Conservation (phyloP, 169 alveolate genomes). For the Plasmodium gonderi region DNA sequence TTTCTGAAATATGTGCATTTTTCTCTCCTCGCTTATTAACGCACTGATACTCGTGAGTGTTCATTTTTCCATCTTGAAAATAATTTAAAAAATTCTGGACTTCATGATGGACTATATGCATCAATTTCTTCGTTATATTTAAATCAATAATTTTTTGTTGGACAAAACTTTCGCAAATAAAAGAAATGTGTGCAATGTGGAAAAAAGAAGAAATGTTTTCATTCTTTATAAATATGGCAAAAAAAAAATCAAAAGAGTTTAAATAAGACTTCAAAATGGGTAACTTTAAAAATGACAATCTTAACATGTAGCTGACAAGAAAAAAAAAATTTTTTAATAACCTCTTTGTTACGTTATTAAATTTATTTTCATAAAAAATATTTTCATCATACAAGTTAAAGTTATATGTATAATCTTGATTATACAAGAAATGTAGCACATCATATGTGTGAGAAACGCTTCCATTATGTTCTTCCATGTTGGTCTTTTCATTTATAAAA, state of each 20-base stretch:
- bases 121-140: not conserved
- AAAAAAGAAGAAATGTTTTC: conserved; percentile 12
- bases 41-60: too few relatives aligned
- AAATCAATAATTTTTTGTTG: conserved; percentile 32
- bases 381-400: conserved; percentile 33
- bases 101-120: not conserved
- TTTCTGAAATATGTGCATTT: not conserved
- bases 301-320: conserved; percentile 36
- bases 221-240: conserved; percentile 13
- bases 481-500: conserved; percentile 23
- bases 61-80: not conserved
- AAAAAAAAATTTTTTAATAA: conserved; percentile 47
- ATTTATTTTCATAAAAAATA: conserved; percentile 14
- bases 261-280: conserved; percentile 40
- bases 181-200: conserved; percentile 21
- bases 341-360: conserved; percentile 10
- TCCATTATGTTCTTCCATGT: not conserved
- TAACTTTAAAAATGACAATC: conserved; percentile 29
- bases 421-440: conserved; percentile 15
- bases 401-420: conserved; percentile 55
- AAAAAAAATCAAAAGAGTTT: conserved; percentile 30
- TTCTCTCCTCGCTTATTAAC: not conserved
- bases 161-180: conserved; percentile 46
- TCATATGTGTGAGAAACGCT: not conserved
- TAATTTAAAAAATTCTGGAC: not conserved